These are phyloP conservation scores for Cercospora citrullina DNA, from an alignment of 2,329 filamentous ascomycete genomes.

Conservation along the genomic window DNA sequence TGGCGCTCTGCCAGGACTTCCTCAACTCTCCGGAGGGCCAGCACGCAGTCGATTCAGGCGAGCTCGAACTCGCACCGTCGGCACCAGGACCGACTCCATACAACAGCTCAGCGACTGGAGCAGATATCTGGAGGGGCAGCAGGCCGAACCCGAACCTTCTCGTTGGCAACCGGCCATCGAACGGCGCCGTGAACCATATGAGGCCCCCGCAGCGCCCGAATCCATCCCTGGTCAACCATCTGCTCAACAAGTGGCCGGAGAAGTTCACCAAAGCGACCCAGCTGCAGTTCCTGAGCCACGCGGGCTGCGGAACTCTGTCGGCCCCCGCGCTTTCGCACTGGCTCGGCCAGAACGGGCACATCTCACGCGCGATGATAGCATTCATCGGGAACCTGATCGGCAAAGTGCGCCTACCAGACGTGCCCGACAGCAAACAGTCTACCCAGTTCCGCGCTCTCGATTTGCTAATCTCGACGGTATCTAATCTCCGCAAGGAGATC, in stretches of 20 bases:
- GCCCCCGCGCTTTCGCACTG: slow-evolving; percentile 61
- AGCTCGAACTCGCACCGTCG: slow-evolving; percentile 27
- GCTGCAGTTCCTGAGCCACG: slow-evolving; percentile 64
- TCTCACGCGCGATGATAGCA: slow-evolving; percentile 68
- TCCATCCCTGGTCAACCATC: slow-evolving; percentile 58
- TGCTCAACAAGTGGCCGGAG: slow-evolving; percentile 52
- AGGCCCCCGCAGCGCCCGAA: slow-evolving; percentile 30
- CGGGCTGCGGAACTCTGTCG: slow-evolving; percentile 62
- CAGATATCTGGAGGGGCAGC: slow-evolving; percentile 48
- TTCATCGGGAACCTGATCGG: slow-evolving; percentile 66
- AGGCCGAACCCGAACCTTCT: slow-evolving; percentile 52
- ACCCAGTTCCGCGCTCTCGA: slow-evolving; percentile 60
- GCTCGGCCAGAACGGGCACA: slow-evolving; percentile 71
- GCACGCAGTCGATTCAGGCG: slow-evolving; percentile 35
- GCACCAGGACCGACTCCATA: slow-evolving; percentile 11
- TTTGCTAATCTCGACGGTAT: slow-evolving; percentile 64
- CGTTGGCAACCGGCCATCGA: slow-evolving; percentile 37
- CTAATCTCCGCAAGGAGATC: slow-evolving; percentile 67
- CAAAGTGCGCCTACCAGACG: slow-evolving; percentile 59
- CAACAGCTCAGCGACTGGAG: slow-evolving; percentile 25
- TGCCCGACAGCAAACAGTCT: slow-evolving; percentile 45
- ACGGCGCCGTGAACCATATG: slow-evolving; percentile 19
- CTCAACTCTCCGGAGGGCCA: slow-evolving; percentile 48
- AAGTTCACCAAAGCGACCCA: slow-evolving; percentile 61
- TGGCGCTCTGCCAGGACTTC: slow-evolving; percentile 49